phyloP scores from a whole-genome alignment of 2,329 filamentous ascomycete genomes.

The Trichoderma sp. region DNA sequence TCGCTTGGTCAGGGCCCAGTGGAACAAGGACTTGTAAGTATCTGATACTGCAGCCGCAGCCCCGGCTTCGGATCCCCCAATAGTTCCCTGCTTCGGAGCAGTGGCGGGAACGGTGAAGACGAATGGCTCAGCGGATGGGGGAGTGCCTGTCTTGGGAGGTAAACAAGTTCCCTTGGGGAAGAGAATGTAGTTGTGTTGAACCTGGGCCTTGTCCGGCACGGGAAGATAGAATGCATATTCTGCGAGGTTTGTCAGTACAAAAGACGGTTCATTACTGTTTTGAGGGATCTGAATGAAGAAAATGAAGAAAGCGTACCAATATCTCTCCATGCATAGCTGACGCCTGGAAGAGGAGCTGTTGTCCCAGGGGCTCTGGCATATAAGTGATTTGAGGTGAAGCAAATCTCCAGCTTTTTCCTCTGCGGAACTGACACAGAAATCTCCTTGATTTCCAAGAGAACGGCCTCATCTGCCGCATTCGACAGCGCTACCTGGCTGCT shows the following conservation, averaged over 20 bases:
- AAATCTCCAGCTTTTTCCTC: slow-evolving; percentile 65
- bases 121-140: slow-evolving; percentile 52
- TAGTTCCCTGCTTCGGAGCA: slow-evolving; percentile 58
- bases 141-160: slow-evolving; percentile 44
- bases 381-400: slow-evolving; percentile 57
- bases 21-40: slow-evolving; percentile 55
- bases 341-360: slow-evolving; percentile 49
- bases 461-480: slow-evolving; percentile 47
- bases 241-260: slow-evolving; percentile 30
- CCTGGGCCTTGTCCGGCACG: slow-evolving; percentile 62
- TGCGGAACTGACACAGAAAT: slow-evolving; percentile 66
- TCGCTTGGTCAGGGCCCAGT: slow-evolving; percentile 57
- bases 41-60: slow-evolving; percentile 55
- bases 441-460: slow-evolving; percentile 61
- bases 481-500: slow-evolving; percentile 28
- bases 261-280: not conserved
- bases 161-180: slow-evolving; percentile 57
- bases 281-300: not conserved
- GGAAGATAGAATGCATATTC: slow-evolving; percentile 63
- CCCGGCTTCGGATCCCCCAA: slow-evolving; percentile 49
- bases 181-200: slow-evolving; percentile 64
- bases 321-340: slow-evolving; percentile 59
- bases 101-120: slow-evolving; percentile 62
- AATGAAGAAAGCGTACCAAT: slow-evolving; percentile 49
- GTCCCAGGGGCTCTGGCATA: slow-evolving; percentile 56